Evolutionary conservation across 2,329 filamentous ascomycete genomes (phyloP).

Genomic region (Cryphonectria japonica): DNA sequence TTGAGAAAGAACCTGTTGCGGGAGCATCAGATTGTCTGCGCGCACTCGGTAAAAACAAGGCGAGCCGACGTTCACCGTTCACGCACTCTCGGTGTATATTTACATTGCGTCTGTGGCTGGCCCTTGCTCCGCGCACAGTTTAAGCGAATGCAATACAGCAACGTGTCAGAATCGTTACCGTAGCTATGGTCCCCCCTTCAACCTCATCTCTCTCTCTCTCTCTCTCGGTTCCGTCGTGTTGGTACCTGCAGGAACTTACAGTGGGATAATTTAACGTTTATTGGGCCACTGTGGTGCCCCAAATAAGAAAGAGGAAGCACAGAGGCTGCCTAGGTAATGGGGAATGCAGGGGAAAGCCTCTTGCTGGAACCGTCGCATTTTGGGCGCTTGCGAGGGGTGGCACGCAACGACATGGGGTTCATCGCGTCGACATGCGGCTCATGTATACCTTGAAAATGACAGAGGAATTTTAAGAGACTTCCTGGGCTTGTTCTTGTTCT

Average conservation of each 20-base stretch:
- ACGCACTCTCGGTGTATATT: not conserved
- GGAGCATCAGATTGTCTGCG: not conserved
- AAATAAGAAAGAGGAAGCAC: not conserved
- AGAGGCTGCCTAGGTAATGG: not conserved
- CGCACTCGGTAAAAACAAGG: not conserved
- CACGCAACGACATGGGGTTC: not conserved
- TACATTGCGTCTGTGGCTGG: not conserved
- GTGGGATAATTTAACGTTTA: not conserved
- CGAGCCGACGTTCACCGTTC: not conserved
- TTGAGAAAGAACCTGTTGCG: not conserved
- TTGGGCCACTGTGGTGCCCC: not conserved
- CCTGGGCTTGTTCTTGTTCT: not conserved
- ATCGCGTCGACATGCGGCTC: not conserved
- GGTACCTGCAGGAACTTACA: not conserved
- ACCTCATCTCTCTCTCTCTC: not conserved
- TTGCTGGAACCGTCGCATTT: not conserved
- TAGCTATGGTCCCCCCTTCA: not conserved
- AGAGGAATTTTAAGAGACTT: not conserved
- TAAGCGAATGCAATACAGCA: constrained; percentile 1
- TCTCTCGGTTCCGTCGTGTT: not conserved
- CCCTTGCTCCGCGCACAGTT: not conserved
- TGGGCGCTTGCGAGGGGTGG: not conserved
- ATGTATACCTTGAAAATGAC: not conserved
- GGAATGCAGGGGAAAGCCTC: not conserved
- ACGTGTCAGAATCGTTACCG: not conserved